Conservation (phyloP, 306 rosid species). For the Inga leiocalycina region DNA sequence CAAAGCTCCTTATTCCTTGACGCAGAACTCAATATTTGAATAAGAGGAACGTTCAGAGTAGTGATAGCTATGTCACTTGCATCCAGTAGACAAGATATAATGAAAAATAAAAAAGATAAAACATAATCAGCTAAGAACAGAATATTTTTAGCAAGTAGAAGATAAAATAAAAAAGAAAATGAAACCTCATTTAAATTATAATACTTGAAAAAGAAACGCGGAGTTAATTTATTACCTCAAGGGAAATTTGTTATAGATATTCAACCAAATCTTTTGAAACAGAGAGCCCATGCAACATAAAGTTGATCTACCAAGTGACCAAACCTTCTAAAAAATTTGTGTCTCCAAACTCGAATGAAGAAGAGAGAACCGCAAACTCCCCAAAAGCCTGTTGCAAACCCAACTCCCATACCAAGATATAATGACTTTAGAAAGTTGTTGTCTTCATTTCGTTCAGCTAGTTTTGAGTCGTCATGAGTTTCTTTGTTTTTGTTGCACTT, state of each 20-base stretch:
- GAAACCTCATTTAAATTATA: not conserved
- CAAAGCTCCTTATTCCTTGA: not conserved
- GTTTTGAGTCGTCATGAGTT: not conserved
- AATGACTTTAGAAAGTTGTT: not conserved
- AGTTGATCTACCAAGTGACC: not conserved
- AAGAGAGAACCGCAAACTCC: not conserved
- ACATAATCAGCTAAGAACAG: not conserved
- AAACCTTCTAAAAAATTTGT: not conserved
- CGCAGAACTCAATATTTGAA: too few relatives aligned
- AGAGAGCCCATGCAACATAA: not conserved
- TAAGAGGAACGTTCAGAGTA: not conserved
- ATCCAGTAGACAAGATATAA: not conserved
- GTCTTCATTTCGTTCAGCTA: not conserved
- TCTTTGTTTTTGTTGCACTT: not conserved
- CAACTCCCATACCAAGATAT: not conserved
- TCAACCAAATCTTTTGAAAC: not conserved
- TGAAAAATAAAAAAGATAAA: not conserved
- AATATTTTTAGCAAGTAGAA: not conserved
- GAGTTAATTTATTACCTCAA: not conserved
- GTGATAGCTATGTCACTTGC: not conserved
- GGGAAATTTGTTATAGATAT: not conserved
- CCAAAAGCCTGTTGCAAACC: not conserved
- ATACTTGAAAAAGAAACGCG: not conserved
- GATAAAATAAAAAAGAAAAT: not conserved
- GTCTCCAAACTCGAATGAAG: not conserved